These are phyloP conservation scores for Penicillium macrosclerotiorum DNA, from an alignment of 495 filamentous ascomycete species.

Conservation along the genomic window DNA sequence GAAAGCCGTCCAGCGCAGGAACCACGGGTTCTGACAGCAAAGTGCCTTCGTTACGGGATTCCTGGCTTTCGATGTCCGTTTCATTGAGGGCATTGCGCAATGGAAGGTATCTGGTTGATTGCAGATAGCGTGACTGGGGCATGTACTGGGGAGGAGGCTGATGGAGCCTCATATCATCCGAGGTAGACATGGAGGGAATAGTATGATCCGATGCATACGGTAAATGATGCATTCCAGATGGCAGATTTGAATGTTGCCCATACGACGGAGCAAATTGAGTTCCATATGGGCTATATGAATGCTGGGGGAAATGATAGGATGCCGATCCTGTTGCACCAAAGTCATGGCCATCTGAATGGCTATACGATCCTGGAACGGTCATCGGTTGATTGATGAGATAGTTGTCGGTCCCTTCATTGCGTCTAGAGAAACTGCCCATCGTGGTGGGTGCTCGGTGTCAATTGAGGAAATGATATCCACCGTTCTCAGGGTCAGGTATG, in stretches of 20 bases:
- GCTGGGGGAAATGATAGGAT: conserved; percentile 36
- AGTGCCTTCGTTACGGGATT: conserved; percentile 40
- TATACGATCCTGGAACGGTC: conserved; percentile 32
- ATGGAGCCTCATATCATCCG: conserved; percentile 31
- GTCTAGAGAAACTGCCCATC: conserved; percentile 41
- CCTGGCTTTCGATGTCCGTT: conserved; percentile 45
- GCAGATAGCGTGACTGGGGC: conserved; percentile 34
- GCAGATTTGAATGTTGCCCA: conserved; percentile 30
- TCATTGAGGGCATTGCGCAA: conserved; percentile 34
- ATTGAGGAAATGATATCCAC: not conserved
- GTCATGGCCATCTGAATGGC: conserved; percentile 33
- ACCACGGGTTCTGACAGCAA: conserved; percentile 46
- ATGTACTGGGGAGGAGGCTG: conserved; percentile 36
- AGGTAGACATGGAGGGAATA: conserved; percentile 30
- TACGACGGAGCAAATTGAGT: conserved; percentile 36
- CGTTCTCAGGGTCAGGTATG: not conserved
- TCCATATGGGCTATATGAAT: conserved; percentile 35
- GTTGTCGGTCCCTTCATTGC: conserved; percentile 34
- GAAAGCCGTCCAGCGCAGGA: conserved; percentile 50
- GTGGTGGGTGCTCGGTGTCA: conserved; percentile 4
- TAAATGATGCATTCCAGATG: conserved; percentile 30
- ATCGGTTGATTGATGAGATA: conserved; percentile 41
- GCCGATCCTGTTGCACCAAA: conserved; percentile 31
- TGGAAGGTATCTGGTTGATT: conserved; percentile 35
- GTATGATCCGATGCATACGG: conserved; percentile 37